Base-by-base conservation (phyloP, 345 rosid genomes). In the Eucalyptus urophylla region DNA sequence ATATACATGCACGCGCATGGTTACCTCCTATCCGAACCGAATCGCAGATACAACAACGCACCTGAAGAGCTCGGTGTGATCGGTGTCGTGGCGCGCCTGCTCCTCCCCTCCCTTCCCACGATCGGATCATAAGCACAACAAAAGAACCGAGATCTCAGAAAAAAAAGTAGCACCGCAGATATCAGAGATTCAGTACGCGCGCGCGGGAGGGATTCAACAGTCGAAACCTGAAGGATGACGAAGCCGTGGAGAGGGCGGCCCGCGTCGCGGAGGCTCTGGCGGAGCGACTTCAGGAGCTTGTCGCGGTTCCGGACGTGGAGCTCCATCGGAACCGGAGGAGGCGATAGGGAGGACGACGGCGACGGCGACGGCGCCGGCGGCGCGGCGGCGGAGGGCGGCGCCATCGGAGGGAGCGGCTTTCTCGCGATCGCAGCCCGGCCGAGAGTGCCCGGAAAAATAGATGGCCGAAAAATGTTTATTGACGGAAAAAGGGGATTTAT, bases 21-120 rank as follows among this genome's bases (percentile, higher is more conserved):
- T 49, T 37, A 62, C 25, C 10, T n/a, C 62, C 76, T 9, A 19
- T 44, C 49, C 43, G 43, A 87, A 45, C 76, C 76, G 12, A 51
- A 37, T n/a, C n/a, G 60, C 49, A 22, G 17, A 25, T 45, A 24
- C 17, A 56, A 88, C 69, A 60, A 87, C 16, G 62, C 89, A 97
- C 99, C 99, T 96, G 92, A 97, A 97, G 88, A 96, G 97, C 89
- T 97, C 99, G 33, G 91, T 8, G 91, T 97, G 99, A 95, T 97
- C 99, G 51, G 99, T 97, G 92, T 98, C 96, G 91, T 96, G 93
- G 8, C 99, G 97, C 80, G 90, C 92, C 92, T 95, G 91, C 87
- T 97, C 99, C 49, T 96, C 98, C 31, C 99, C 99, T 86, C 99
- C 99, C 98, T 97, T 89, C 21, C 65, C 33, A 87, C 10, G 17